phyloP scores from a whole-genome alignment of 1,284 basidiomycete species.

The Chalciporus sp. region DNA sequence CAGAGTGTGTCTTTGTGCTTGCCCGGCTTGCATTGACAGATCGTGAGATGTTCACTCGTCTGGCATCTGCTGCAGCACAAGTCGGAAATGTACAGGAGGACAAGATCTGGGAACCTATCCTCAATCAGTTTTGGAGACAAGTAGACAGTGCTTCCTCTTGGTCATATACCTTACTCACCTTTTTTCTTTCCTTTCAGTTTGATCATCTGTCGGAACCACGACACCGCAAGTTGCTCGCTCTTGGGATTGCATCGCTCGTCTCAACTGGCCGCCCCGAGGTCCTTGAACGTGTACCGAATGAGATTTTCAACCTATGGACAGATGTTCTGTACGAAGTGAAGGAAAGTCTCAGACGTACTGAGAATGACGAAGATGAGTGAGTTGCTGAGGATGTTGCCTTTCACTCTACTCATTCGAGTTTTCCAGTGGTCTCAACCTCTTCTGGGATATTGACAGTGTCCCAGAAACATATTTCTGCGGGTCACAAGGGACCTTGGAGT shows the following conservation, averaged over 20 bases:
- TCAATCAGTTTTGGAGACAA: constrained; percentile 82
- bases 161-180: not conserved
- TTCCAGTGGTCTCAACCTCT: constrained; percentile 46
- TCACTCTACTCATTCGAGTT: not conserved
- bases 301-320: constrained; percentile 87
- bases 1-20: constrained; percentile 68
- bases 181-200: constrained; percentile 54
- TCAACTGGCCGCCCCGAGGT: constrained; percentile 71
- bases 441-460: constrained; percentile 66
- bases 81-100: constrained; percentile 50
- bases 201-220: constrained; percentile 82
- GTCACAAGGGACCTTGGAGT: constrained; percentile 68
- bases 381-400: not conserved
- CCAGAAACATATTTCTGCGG: constrained; percentile 58
- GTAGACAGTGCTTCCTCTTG: constrained; percentile 40
- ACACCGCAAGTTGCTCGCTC: constrained; percentile 71
- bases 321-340: constrained; percentile 88
- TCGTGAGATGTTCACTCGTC: constrained; percentile 61
- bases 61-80: constrained; percentile 62
- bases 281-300: constrained; percentile 66
- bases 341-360: constrained; percentile 54
- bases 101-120: constrained; percentile 60
- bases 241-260: constrained; percentile 73
- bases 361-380: constrained; percentile 41
- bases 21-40: constrained; percentile 69